A percentile compares a stretch with the other conserved stretches of the same genome.
Evolutionary conservation across 1,139 yeast genomes (phyloP).

Genomic region (Sugiyamaella castrensis): DNA sequence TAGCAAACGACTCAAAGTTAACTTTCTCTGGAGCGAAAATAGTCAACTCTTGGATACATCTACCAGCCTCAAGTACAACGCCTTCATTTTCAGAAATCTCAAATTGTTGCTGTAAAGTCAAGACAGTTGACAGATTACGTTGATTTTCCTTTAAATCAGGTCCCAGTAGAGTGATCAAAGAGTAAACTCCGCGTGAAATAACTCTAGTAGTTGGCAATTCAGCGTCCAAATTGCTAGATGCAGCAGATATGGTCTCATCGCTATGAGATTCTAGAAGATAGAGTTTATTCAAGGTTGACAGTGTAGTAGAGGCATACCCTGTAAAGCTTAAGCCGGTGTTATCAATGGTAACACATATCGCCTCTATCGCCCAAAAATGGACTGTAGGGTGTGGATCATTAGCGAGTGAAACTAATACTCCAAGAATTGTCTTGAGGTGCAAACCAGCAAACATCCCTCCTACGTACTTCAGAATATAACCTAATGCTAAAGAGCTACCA

Average conservation of each 20-base stretch:
- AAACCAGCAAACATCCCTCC: conserved; percentile 43
- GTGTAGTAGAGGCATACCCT: conserved; percentile 43
- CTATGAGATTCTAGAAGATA: conserved; percentile 57
- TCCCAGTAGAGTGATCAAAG: conserved; percentile 48
- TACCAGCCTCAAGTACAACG: conserved; percentile 32
- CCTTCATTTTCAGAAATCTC: conserved; percentile 30
- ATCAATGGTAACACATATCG: conserved; percentile 56
- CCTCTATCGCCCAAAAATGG: conserved; percentile 65
- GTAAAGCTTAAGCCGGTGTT: conserved; percentile 52
- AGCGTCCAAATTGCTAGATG: conserved; percentile 48
- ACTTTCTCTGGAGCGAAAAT: conserved; percentile 35
- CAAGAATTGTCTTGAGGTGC: conserved; percentile 47
- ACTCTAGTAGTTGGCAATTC: conserved; percentile 43
- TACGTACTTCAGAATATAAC: conserved; percentile 54
- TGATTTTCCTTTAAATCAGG: conserved; percentile 45
- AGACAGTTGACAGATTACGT: conserved; percentile 25
- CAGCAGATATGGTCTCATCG: conserved; percentile 42
- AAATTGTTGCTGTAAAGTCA: conserved; percentile 34
- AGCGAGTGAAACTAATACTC: conserved; percentile 58
- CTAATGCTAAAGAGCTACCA: conserved; percentile 56
- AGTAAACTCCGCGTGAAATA: conserved; percentile 43
- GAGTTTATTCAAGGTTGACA: conserved; percentile 47
- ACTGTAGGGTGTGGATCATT: conserved; percentile 84
- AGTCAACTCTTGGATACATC: conserved; percentile 29
- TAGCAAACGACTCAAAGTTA: conserved; percentile 29